Base-by-base conservation (phyloP, 345 rosid species). In the Bretschneidera sinensis region DNA sequence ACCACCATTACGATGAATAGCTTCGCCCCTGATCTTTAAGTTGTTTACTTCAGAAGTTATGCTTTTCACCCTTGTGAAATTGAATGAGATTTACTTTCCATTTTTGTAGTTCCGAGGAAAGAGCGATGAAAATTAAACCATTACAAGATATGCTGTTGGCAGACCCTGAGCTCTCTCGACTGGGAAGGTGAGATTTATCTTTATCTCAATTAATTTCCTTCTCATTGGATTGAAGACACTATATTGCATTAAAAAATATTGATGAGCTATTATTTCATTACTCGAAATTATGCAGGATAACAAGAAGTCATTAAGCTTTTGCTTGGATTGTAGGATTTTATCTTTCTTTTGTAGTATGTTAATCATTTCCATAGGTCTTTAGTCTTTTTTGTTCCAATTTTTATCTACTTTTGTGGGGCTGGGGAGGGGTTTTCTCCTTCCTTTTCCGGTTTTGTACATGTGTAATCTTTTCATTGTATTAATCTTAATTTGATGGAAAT, bases 111-210 rank as follows among this genome's bases (percentile, higher is more conserved):
- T 68, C 64, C 39, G 67, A 71, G 64, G 73, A 70, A 61, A 69
- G 77, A 69, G 83, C 74, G 57, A 74, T 24, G 68, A 79, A 82
- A 48, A 69, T 63, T 25, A 83, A 67, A 76, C 69, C 76, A 11
- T 68, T 91, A 23, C 86, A 84, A 64, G 95, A 95, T 13, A 76
- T 91, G 86, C 71, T 95, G 25, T 66, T 95, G 65, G 84, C 82
- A 4, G 97, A 95, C 72, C 88, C 96, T 14, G 96, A 84, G 80
- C 91, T 95, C 50, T 81, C 82, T 55, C 76, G 72, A 60, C 70
- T 88, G 54, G 99, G 96, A 81, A 95, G 95, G 99, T 85, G 76
- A 65, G 83, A 43, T 34, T 31, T 15, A 48, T 22, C 47, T 39
- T 11, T 9, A 10, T 31, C 23, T 48, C 10, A 14, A 17, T 51